Base-by-base conservation (phyloP, 1,284 basidiomycete species). In the Ceratobasidium sp. region DNA sequence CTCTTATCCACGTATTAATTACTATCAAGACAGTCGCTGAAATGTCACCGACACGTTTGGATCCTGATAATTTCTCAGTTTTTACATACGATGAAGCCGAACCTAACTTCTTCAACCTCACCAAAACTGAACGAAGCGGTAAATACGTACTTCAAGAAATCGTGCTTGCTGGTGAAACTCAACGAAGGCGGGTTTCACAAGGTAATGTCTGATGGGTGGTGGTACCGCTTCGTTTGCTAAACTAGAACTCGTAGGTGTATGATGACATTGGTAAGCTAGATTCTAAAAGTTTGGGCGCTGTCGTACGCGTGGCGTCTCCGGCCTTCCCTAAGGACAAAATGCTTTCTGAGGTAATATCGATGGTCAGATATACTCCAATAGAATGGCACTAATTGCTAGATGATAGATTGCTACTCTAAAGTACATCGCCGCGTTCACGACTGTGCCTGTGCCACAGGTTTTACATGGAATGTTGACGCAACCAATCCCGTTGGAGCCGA, bases 311-410 rank as follows among this genome's bases (percentile, higher is more conserved):
- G 3, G 76, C 77, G 8, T 74, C 65, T 18, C 76, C 77, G n/a
- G 76, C 73, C 12, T 77, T 77, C 64, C 77, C 76, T 43, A 75
- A 61, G 58, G 77, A 77, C 67, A 77, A 77, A 61, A 21, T 77
- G n/a, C 72, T 76, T 71, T 77, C 77, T 12, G 77, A 77, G 62
- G 77, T 77, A 34, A 21, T 5, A 43, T 59, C 46, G 4, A 36
- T 36, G n/a, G 21, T 10, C 3, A 21, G n/a, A 3, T 5, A 4
- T 21, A 1, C 2, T 9, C 9, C n/a, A 48, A 1, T 5, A 48
- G n/a, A n/a, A n/a, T n/a, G n/a, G n/a, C 18, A 3, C 3, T 48
- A 23, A 48, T n/a, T 6, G 1, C n/a, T 21, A 3, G 46, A 3
- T 9, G 1, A 21, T 21, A 48, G 46, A 48, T 48, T 48, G 12